Base-by-base conservation (phyloP, 179 eudicot species). In the Heliamphora ciliata region DNA sequence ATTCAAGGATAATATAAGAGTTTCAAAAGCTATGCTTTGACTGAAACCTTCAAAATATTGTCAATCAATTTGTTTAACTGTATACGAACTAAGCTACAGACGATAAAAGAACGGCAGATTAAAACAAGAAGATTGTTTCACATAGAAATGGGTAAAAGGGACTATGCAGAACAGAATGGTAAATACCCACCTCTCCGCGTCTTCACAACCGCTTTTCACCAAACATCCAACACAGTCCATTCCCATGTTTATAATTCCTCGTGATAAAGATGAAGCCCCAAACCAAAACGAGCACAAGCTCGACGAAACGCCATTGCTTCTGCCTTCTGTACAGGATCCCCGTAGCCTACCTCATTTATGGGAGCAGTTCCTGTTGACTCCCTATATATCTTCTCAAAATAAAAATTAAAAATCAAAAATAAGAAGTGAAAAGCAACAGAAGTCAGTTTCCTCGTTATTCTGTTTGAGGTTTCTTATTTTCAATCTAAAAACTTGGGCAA, bases 221-320 rank as follows among this genome's bases (percentile, higher is more conserved):
- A 21, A 21, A 21, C 24, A 21, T 21, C 24, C 24, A 21, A 21
- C 24, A 21, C 24, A 21, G 24, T 21, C 24, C 24, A 21, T 21
- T 21, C 24, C 24, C 24, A 21, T 21, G 24, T 21, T 21, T 21
- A 21, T 21, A 21, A 21, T 21, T 95, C 98, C 81, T 91, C 98
- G 77, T 95, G 98, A 87, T 93, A 95, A 69, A 95, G 95, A 88
- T 94, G 93, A 79, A 95, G 98, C 31, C 98, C 98, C 56, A 95
- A 91, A 51, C 98, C 98, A 84, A 95, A 88, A 67, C 98, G 95
- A 44, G 98, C 98, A 94, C 98, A 95, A 86, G 98, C 98, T 84
- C 98, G 84, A 60, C 98, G 98, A 84, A 95, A 95, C 75, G 98
- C 98, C 98, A 95, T 95, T 82, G 92, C 92, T 91, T 95, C 98